phyloP scores from a whole-genome alignment of 306 rosid species.

The Rubus idaeus region DNA sequence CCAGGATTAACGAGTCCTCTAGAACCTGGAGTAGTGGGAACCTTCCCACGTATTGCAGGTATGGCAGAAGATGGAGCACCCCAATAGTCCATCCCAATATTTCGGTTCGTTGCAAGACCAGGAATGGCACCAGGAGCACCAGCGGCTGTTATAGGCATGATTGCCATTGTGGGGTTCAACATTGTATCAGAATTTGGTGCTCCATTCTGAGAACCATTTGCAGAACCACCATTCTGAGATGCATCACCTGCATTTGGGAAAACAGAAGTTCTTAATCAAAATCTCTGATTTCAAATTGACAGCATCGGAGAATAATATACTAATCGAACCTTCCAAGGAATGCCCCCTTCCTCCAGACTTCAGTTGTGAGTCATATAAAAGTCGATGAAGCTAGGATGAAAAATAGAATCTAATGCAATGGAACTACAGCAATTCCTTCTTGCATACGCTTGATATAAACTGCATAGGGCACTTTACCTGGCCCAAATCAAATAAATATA shows the following conservation, averaged over 20 bases:
- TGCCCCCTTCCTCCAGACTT: constrained; percentile 80
- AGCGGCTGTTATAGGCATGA: constrained; percentile 58
- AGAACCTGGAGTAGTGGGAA: constrained; percentile 71
- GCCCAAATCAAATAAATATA: constrained; percentile 7
- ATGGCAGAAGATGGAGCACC: constrained; percentile 67
- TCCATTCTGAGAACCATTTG: constrained; percentile 75
- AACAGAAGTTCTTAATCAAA: constrained; percentile 21
- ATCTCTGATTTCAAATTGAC: constrained; percentile 14
- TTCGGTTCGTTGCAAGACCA: constrained; percentile 91
- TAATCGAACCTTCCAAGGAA: constrained; percentile 78
- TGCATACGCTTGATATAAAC: neutral
- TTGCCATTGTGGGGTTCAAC: constrained; percentile 67
- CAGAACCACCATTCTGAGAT: constrained; percentile 78
- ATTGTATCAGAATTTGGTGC: constrained; percentile 59
- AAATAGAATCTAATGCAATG: neutral
- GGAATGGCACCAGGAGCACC: constrained; percentile 74
- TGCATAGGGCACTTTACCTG: neutral
- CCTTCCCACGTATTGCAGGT: constrained; percentile 74
- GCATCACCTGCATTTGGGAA: constrained; percentile 58
- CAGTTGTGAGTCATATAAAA: constrained; percentile 70
- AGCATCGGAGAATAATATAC: constrained; percentile 27
- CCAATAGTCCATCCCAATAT: constrained; percentile 99
- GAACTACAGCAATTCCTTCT: too few relatives aligned
- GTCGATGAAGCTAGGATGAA: constrained; percentile 25
- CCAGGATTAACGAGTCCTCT: constrained; percentile 75